A percentile compares a stretch with the other conserved stretches of the same genome.
These are phyloP conservation scores for Aaosphaeria arxii DNA, from an alignment of 2,329 filamentous ascomycete genomes.

Conservation along the genomic window DNA sequence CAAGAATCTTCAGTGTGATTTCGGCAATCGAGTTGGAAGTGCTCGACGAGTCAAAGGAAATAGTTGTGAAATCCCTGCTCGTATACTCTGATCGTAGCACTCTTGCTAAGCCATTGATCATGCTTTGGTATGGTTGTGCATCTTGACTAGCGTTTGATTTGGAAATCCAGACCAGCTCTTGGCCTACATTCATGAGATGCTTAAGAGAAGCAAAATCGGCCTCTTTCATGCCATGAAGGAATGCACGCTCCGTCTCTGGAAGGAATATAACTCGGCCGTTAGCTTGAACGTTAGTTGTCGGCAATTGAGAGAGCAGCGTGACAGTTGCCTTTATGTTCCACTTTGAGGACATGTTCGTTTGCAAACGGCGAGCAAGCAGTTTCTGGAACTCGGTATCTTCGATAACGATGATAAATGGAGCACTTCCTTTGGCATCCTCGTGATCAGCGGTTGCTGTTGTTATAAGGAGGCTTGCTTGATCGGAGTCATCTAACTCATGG, in stretches of 20 bases:
- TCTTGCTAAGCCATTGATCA: not conserved
- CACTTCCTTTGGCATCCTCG: not conserved
- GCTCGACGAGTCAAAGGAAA: not conserved
- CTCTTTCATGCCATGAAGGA: not conserved
- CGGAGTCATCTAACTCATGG: slow-evolving; percentile 12
- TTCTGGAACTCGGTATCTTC: too few species aligned
- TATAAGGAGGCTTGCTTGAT: not conserved
- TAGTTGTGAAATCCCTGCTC: not conserved
- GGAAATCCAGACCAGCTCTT: not conserved
- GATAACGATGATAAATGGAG: too few species aligned
- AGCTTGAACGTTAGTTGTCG: too few species aligned
- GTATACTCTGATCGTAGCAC: not conserved
- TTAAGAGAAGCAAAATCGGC: not conserved
- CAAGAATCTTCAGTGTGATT: not conserved
- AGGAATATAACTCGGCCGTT: not conserved
- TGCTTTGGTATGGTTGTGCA: not conserved
- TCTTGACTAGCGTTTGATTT: not conserved
- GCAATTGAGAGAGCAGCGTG: too few species aligned
- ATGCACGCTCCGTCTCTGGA: not conserved
- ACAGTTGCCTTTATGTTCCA: too few species aligned
- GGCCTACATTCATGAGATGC: not conserved
- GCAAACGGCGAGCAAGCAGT: too few species aligned
- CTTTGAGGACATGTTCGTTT: too few species aligned
- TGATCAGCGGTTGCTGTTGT: not conserved
- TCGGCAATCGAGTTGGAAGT: not conserved